A percentile compares a stretch with the other conserved stretches of the same genome.
Conservation (phyloP, 1,139 yeast species). For the Starmera stellimalicola region DNA sequence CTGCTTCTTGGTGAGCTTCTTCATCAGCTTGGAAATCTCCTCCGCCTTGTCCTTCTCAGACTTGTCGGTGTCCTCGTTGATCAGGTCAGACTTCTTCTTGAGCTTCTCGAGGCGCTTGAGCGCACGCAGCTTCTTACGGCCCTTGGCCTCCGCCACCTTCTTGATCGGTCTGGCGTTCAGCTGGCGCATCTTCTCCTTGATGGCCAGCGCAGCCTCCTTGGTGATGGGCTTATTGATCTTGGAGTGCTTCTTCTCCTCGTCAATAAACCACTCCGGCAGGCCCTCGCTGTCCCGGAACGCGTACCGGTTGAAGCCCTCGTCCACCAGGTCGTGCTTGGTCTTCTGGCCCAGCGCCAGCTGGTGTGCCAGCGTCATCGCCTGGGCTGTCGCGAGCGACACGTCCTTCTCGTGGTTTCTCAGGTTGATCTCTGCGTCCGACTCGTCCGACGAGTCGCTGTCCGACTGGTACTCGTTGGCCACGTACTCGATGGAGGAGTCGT, state of each 20-base stretch:
- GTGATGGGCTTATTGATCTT: slow-evolving; percentile 87
- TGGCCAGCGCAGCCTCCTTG: slow-evolving; percentile 90
- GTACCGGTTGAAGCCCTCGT: slow-evolving; percentile 87
- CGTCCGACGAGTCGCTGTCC: slow-evolving; percentile 21
- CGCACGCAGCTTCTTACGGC: slow-evolving; percentile 94
- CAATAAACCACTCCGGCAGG: slow-evolving; percentile 91
- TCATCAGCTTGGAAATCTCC: slow-evolving; percentile 81
- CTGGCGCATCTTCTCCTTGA: slow-evolving; percentile 81
- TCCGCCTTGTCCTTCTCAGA: slow-evolving; percentile 92
- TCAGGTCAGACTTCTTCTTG: slow-evolving; percentile 88
- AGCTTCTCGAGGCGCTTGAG: slow-evolving; percentile 78
- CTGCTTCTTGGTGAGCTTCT: slow-evolving; percentile 69
- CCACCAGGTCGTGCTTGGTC: slow-evolving; percentile 72
- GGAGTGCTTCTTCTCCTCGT: slow-evolving; percentile 82
- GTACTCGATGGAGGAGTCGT: slow-evolving; percentile 22
- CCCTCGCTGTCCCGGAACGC: slow-evolving; percentile 88
- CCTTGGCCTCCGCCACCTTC: slow-evolving; percentile 95
- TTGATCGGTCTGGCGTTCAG: slow-evolving; percentile 96
- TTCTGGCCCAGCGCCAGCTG: slow-evolving; percentile 86
- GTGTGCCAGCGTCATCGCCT: slow-evolving; percentile 97
- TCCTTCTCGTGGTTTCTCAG: slow-evolving; percentile 41
- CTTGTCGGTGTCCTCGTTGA: slow-evolving; percentile 79
- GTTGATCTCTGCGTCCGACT: slow-evolving; percentile 36
- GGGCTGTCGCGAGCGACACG: slow-evolving; percentile 82
- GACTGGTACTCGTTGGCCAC: slow-evolving; percentile 16